These are phyloP conservation scores for Lactifluus piperatus DNA, from an alignment of 768 basidiomycete genomes.

Conservation along the genomic window DNA sequence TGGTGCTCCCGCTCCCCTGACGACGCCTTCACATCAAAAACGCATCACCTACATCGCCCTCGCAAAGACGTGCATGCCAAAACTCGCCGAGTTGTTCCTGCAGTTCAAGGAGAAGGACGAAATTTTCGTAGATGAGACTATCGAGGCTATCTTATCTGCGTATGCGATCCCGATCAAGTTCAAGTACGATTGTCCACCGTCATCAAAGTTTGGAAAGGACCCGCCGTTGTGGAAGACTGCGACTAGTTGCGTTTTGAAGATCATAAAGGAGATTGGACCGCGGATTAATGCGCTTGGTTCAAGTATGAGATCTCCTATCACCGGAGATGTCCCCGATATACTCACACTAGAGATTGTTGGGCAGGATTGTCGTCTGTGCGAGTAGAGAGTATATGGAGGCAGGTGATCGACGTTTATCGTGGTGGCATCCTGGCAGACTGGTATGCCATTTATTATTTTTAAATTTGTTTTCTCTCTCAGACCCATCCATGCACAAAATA, in stretches of 20 bases:
- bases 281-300: conserved; percentile 43
- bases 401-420: conserved; percentile 70
- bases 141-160: conserved; percentile 73
- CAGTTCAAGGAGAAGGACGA: conserved; percentile 49
- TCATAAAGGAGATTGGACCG: conserved; percentile 57
- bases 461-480: neutral
- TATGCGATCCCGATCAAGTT: conserved; percentile 88
- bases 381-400: conserved; percentile 78
- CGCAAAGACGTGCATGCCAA: conserved; percentile 82
- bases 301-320: conserved; percentile 28
- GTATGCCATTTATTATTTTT: conserved; percentile 30
- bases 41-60: conserved; percentile 85
- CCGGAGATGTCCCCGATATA: conserved; percentile 10
- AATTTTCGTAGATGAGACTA: conserved; percentile 72
- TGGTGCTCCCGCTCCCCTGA: conserved; percentile 19
- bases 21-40: conserved; percentile 40
- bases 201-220: conserved; percentile 84
- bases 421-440: conserved; percentile 82
- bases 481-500: conserved; percentile 24
- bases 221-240: conserved; percentile 92
- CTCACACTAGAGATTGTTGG: neutral
- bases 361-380: conserved; percentile 52
- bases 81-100: conserved; percentile 68
- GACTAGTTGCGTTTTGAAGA: conserved; percentile 64
- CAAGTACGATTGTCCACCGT: conserved; percentile 88